Base-by-base conservation (phyloP, 352 stramenopile genomes). In the Pythium aristosporum region DNA sequence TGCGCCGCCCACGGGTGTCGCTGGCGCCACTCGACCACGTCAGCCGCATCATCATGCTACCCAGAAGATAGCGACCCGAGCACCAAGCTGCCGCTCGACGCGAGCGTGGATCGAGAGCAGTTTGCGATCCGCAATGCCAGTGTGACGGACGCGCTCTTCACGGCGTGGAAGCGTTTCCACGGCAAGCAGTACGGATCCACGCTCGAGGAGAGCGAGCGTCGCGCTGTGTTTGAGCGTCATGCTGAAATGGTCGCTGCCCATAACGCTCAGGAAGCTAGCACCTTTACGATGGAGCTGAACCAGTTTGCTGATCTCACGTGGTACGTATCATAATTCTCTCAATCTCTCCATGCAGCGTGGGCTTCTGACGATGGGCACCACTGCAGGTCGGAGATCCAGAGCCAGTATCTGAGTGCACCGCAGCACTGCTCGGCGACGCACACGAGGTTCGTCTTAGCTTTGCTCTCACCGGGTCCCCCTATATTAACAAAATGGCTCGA, bases 211-310 rank as follows among this genome's bases (percentile, higher is more conserved):
- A 67, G 82, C 55, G 59, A 79, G 37, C 80, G 85, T 11, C 66
- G 63, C 20, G 73, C 67, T 8, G 76, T 89, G 34, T 94, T 94
- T 44, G 67, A 79, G 52, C 53, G 67, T 11, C 92, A 92, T 51
- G 78, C 77, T 7, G 73, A 64, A 20, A 60, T 76, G 25, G 75
- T 94, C 25, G 81, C 75, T 2, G 36, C 48, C 21, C 85, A 94
- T 68, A 94, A 94, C 63, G 60, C 42, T 30, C 64, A 71, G 11
- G 21, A 49, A 5, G 56, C 72, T 59, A 72, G 47, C 21, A 71
- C 67, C 42, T 93, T 88, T 64, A 81, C 73, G 0, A 79, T 93
- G 77, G 82, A 89, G 64, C 68, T 91, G 12, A 93, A 93, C 63
- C 50, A 85, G 56, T 93, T 93, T 70, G 85, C 82, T 5, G 85